Evolutionary conservation across 1,139 yeast genomes (phyloP).

Genomic region (Starmera stellimalicola): DNA sequence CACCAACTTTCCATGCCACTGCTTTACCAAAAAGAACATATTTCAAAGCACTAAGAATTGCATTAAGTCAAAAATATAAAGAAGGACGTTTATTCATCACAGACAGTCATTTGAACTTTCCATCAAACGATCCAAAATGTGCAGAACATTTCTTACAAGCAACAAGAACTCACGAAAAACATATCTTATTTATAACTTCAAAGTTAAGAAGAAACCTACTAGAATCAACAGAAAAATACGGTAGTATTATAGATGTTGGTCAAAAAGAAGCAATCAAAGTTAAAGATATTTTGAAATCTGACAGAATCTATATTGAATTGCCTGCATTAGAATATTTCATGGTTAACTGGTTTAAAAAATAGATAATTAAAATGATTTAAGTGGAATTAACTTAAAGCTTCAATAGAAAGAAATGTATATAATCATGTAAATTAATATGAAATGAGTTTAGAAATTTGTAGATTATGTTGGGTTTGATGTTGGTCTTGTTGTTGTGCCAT

Average conservation of each 20-base stretch:
- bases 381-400: too few species aligned
- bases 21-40: constrained; percentile 71
- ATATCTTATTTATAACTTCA: constrained; percentile 51
- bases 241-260: constrained; percentile 52
- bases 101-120: constrained; percentile 37
- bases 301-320: constrained; percentile 65
- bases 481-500: too few species aligned
- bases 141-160: constrained; percentile 38
- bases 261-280: constrained; percentile 77
- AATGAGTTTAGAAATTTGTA: too few species aligned
- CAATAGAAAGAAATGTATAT: too few species aligned
- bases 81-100: constrained; percentile 62
- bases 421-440: too few species aligned
- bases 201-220: constrained; percentile 23
- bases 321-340: constrained; percentile 51
- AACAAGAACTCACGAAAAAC: constrained; percentile 44
- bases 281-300: constrained; percentile 75
- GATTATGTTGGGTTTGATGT: too few species aligned
- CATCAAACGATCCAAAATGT: constrained; percentile 17
- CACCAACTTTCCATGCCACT: constrained; percentile 86
- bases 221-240: constrained; percentile 29
- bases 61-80: constrained; percentile 72
- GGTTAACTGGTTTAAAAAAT: constrained; percentile 1
- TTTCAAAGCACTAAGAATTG: constrained; percentile 66
- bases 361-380: too few species aligned